phyloP scores from a whole-genome alignment of 2,329 filamentous ascomycete genomes.

The Pseudocercospora macadamiae region DNA sequence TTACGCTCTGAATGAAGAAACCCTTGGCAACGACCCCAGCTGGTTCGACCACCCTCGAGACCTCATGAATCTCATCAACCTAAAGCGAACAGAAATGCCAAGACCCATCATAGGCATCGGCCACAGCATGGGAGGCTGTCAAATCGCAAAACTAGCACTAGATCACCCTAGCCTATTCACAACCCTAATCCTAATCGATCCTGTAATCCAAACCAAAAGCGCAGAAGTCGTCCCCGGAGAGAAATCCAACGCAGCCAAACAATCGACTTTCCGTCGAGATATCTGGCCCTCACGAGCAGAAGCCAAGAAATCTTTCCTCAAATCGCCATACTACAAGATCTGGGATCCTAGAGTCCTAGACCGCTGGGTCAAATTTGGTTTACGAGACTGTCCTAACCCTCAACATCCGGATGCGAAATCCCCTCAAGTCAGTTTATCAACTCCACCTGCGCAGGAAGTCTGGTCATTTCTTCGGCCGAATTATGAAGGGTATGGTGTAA shows the following conservation, averaged over 20 bases:
- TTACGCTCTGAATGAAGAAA: slow-evolving; percentile 71
- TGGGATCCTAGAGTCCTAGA: slow-evolving; percentile 85
- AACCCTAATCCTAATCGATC: slow-evolving; percentile 78
- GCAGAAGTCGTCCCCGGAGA: slow-evolving; percentile 46
- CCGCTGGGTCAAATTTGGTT: slow-evolving; percentile 70
- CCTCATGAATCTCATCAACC: slow-evolving; percentile 75
- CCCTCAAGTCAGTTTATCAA: slow-evolving; percentile 69
- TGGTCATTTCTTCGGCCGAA: slow-evolving; percentile 72
- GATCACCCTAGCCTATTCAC: slow-evolving; percentile 80
- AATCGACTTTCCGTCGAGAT: slow-evolving; percentile 75
- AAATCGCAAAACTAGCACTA: slow-evolving; percentile 71
- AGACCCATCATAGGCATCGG: slow-evolving; percentile 82
- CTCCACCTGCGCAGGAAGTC: slow-evolving; percentile 86
- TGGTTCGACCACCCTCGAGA: slow-evolving; percentile 87
- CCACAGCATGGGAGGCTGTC: slow-evolving; percentile 83
- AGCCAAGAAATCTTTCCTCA: slow-evolving; percentile 69
- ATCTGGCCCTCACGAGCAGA: slow-evolving; percentile 75
- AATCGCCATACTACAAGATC: slow-evolving; percentile 72
- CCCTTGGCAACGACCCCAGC: slow-evolving; percentile 77
- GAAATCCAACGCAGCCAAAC: slow-evolving; percentile 40
- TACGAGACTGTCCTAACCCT: slow-evolving; percentile 69
- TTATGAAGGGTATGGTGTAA: slow-evolving; percentile 39
- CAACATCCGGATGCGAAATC: slow-evolving; percentile 46
- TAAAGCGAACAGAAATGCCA: slow-evolving; percentile 76
- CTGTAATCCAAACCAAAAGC: slow-evolving; percentile 66